Base-by-base conservation (phyloP, 176 grass and related monocot genomes). In the Calamus simplicifolius region DNA sequence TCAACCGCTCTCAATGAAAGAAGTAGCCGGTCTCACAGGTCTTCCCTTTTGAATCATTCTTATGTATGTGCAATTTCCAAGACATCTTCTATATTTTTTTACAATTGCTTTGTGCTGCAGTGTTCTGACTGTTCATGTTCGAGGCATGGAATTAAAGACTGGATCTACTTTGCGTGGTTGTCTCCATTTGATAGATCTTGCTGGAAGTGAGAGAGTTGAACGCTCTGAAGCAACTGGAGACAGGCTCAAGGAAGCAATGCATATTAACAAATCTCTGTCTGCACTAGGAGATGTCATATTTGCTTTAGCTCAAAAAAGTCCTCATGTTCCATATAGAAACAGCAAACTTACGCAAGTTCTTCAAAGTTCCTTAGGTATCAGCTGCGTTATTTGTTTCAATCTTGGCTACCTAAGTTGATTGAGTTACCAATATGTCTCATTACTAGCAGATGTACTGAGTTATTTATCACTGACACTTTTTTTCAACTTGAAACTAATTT, bases 1-100 rank as follows among this genome's bases (percentile, higher is more conserved):
- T 85, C 94, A 51, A 99, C 94, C 51, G 82, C 94, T 71, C 65
- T 93, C 16, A 99, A 99, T 55, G 94, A 99, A 89, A 91, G 94
- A 73, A 99, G 94, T 51, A 99, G 94, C 57, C 82, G 94, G 30
- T 99, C 94, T 57, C 94, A 99, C 51, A 99, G 94, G 94, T 98
- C 19, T 59, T 48, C 19, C 13, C 59, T 29, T 15, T 23, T 51
- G 10, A 23, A 31, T 13, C 2, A 16, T 55, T 54, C n/a, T 62
- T 27, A 25, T 50, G 27, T 2, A n/a, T 61, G 4, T 29, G 13
- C 17, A 35, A 6, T 30, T 18, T 31, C 29, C 1, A 10, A 38
- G 10, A 38, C 2, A 10, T 3, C 0, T 12, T 43, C 10, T 43
- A 43, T 35, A 2, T 8, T 43, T 43, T 43, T 43, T 43, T 28